A percentile compares a stretch with the other conserved stretches of the same genome.
Evolutionary conservation across 148 eudicot species (phyloP).

Genomic region (Camellia granthamiana): DNA sequence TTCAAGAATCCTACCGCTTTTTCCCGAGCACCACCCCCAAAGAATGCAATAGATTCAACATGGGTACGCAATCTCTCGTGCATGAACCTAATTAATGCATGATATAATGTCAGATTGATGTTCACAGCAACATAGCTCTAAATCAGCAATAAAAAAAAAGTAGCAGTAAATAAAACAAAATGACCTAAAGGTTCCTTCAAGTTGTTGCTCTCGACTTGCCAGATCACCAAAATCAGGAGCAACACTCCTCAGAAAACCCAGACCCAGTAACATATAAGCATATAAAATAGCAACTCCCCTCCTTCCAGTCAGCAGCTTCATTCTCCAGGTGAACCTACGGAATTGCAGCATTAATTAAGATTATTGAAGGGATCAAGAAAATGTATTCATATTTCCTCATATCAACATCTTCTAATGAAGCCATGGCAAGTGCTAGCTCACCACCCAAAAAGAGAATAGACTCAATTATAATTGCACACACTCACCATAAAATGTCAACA

Average conservation of each 20-base stretch:
- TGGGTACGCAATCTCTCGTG: slow-evolving; percentile 97
- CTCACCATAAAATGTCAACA: slow-evolving; percentile 93
- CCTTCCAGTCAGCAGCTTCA: slow-evolving; percentile 87
- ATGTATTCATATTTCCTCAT: neutral
- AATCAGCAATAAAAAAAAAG: neutral
- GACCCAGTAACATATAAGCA: slow-evolving; percentile 93
- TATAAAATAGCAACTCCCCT: slow-evolving; percentile 88
- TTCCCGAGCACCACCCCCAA: slow-evolving; percentile 96
- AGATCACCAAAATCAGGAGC: slow-evolving; percentile 97
- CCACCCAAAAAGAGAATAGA: neutral
- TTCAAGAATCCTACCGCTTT: slow-evolving; percentile 54
- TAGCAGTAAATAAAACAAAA: slow-evolving; percentile 8
- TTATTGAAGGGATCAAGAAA: slow-evolving; percentile 1
- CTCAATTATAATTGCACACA: slow-evolving; percentile 2
- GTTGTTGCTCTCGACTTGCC: slow-evolving; percentile 79
- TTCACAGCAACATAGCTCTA: neutral
- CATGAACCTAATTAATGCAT: slow-evolving; percentile 62
- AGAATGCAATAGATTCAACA: slow-evolving; percentile 97
- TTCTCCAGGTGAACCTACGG: slow-evolving; percentile 97
- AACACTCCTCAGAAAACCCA: slow-evolving; percentile 84
- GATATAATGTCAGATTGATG: slow-evolving; percentile 11
- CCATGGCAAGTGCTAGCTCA: no score
- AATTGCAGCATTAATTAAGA: slow-evolving; percentile 16
- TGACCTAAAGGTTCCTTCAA: slow-evolving; percentile 96
- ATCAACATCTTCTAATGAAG: neutral